These are phyloP conservation scores for Boechera retrofracta DNA, from an alignment of 345 rosid species.

Conservation along the genomic window DNA sequence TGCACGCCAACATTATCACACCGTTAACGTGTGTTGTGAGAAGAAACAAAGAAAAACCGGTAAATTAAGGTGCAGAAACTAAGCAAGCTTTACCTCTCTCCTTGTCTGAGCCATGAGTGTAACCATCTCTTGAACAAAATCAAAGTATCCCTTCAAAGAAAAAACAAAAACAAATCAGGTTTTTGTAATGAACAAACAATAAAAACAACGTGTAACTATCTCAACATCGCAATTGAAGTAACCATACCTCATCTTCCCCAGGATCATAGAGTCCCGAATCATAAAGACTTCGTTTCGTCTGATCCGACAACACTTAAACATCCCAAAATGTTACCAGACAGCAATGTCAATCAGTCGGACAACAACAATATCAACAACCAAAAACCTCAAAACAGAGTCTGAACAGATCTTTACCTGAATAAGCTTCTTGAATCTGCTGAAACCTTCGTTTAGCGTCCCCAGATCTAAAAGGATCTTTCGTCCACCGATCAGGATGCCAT, in stretches of 20 bases:
- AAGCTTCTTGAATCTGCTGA: constrained; percentile 96
- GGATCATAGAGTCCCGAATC: constrained; percentile 89
- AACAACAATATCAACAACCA: background rate
- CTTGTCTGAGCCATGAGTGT: constrained; percentile 72
- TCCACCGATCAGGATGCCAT: constrained; percentile 96
- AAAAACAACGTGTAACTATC: background rate
- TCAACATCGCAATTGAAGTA: background rate
- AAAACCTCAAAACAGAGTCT: background rate
- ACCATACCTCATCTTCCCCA: constrained; percentile 60
- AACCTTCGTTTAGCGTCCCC: constrained; percentile 85
- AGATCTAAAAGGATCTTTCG: constrained; percentile 52
- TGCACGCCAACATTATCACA: constrained; percentile 13
- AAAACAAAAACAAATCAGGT: background rate
- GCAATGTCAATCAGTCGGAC: constrained; percentile 22
- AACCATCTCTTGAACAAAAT: constrained; percentile 86
- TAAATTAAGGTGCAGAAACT: too few relatives aligned
- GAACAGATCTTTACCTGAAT: constrained; percentile 59
- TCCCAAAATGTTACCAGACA: constrained; percentile 29
- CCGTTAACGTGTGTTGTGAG: background rate
- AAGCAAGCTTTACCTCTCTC: constrained; percentile 58
- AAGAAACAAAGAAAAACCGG: background rate
- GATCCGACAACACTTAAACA: constrained; percentile 68
- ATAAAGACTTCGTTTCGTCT: constrained; percentile 70
- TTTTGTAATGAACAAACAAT: too few relatives aligned
- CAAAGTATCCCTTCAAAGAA: constrained; percentile 60